phyloP scores from a whole-genome alignment of 2,329 filamentous ascomycete genomes.

The Aureobasidium namibiae region DNA sequence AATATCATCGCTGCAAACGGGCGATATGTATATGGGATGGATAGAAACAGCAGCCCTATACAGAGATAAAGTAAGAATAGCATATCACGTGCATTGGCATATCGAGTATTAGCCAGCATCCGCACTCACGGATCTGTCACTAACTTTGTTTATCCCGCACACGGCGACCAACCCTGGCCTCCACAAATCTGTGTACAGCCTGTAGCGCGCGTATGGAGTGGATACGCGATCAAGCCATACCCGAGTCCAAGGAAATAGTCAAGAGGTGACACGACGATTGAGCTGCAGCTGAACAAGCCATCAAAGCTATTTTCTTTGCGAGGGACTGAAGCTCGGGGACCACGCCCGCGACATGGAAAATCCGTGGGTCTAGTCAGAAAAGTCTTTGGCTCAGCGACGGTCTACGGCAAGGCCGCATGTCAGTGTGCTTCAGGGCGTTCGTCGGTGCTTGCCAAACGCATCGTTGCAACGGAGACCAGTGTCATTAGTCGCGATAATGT shows the following conservation, averaged over 20 bases:
- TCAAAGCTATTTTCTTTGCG: background rate
- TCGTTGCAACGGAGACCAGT: conserved; percentile 9
- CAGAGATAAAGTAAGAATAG: conserved; percentile 7
- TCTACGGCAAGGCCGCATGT: conserved; percentile 7
- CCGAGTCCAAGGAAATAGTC: background rate
- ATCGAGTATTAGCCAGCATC: conserved; percentile 1
- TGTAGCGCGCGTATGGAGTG: conserved; percentile 1
- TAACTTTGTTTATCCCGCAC: conserved; percentile 8
- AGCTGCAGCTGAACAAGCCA: conserved; percentile 1
- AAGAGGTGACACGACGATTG: conserved; percentile 8
- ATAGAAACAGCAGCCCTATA: conserved; percentile 6
- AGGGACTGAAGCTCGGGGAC: conserved; percentile 5
- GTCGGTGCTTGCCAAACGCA: conserved; percentile 12
- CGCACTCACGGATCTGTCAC: background rate
- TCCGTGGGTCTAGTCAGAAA: conserved; percentile 5
- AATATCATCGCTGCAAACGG: conserved; percentile 9
- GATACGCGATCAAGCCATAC: conserved; percentile 6
- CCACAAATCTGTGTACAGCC: conserved; percentile 6
- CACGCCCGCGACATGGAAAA: background rate
- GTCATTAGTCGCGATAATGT: background rate
- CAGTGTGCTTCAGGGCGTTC: conserved; percentile 2
- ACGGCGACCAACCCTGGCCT: conserved; percentile 4
- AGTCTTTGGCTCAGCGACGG: conserved; percentile 4
- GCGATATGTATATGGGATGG: conserved; percentile 12
- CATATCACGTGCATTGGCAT: conserved; percentile 10